Evolutionary conservation across 805 yeast species (phyloP).

Genomic region (Priceomyces haplophilus): DNA sequence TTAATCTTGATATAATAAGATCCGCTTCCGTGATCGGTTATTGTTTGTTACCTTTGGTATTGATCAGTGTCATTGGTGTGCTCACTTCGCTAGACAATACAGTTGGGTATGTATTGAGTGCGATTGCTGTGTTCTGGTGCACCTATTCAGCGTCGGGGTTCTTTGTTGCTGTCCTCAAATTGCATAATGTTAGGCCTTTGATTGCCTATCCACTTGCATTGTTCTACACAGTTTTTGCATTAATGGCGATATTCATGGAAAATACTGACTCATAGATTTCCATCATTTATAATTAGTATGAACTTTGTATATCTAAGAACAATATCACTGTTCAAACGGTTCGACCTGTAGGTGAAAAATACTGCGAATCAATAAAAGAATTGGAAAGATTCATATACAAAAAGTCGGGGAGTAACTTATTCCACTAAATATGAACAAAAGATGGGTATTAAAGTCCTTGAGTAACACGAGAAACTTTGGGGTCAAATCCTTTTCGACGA

Average conservation of each 20-base stretch:
- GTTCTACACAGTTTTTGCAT: slow-evolving; percentile 90
- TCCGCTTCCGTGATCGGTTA: slow-evolving; percentile 93
- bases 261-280: slow-evolving; percentile 17
- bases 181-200: slow-evolving; percentile 81
- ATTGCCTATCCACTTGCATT: slow-evolving; percentile 90
- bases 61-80: slow-evolving; percentile 69
- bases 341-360: too few species aligned
- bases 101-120: slow-evolving; percentile 67
- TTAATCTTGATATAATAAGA: slow-evolving; percentile 54
- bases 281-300: not conserved
- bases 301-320: not conserved
- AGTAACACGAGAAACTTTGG: not conserved
- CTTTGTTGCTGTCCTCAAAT: slow-evolving; percentile 77
- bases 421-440: too few species aligned
- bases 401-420: too few species aligned
- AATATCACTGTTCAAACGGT: not conserved
- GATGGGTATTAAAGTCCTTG: too few species aligned
- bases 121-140: slow-evolving; percentile 79
- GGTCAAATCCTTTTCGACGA: slow-evolving; percentile 7
- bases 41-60: slow-evolving; percentile 85
- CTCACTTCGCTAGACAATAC: slow-evolving; percentile 65
- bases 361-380: too few species aligned
- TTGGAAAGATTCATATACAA: too few species aligned
- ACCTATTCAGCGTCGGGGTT: slow-evolving; percentile 92
- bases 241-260: slow-evolving; percentile 86